Evolutionary conservation across 306 rosid genomes (phyloP).

Genomic region (Glycine tomentella): DNA sequence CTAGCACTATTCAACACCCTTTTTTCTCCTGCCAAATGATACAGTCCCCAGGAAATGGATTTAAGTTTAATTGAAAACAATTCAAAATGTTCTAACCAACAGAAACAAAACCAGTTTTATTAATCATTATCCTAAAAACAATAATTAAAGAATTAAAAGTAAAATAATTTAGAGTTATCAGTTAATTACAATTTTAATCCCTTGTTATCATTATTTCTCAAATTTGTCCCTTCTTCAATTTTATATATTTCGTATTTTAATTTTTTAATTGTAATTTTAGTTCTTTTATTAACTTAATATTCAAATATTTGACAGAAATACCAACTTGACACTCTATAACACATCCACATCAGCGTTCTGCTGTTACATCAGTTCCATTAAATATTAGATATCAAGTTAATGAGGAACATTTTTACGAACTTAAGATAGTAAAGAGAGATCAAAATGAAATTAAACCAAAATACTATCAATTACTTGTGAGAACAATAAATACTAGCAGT

Average conservation of each 20-base stretch:
- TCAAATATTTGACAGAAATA: background rate
- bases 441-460: background rate
- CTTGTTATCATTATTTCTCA: background rate
- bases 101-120: background rate
- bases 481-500: background rate
- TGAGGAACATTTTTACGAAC: too few species aligned
- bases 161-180: background rate
- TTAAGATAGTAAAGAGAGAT: too few species aligned
- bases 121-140: background rate
- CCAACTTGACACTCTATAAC: background rate
- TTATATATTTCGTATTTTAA: background rate
- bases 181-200: background rate
- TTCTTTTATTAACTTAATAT: background rate
- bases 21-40: background rate
- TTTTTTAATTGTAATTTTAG: too few species aligned
- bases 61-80: background rate
- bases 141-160: background rate
- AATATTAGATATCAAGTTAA: too few species aligned
- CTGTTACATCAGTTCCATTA: background rate
- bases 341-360: background rate
- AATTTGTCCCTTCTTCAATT: background rate
- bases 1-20: background rate
- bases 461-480: background rate
- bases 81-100: background rate
- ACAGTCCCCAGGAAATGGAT: background rate